These are phyloP conservation scores for Persicaria maculosa DNA, from an alignment of 148 eudicot species.

Conservation along the genomic window DNA sequence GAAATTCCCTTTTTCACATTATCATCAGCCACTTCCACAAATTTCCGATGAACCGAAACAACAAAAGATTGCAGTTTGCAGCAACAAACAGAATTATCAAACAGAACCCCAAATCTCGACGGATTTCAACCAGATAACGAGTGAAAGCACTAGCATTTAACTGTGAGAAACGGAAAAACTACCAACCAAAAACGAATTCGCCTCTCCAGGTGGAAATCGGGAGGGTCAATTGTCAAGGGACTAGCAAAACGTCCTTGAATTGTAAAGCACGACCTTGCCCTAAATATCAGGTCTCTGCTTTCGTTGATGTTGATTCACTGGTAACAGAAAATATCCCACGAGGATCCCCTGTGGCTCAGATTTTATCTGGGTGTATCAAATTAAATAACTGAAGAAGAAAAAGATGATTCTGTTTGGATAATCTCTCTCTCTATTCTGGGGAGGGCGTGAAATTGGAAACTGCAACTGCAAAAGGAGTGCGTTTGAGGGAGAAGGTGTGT, in stretches of 20 bases:
- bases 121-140: slow-evolving; percentile 2
- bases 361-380: background rate
- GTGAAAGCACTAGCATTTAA: background rate
- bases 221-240: background rate
- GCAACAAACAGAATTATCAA: background rate
- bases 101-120: background rate
- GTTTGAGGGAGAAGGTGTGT: slow-evolving; percentile 2
- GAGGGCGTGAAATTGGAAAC: slow-evolving; percentile 3
- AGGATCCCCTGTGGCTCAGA: background rate
- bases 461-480: background rate
- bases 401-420: background rate
- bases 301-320: background rate
- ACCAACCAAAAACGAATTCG: background rate
- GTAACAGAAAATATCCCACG: slow-evolving; percentile 2
- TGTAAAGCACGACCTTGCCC: background rate
- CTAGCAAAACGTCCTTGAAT: background rate
- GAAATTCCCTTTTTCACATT: background rate
- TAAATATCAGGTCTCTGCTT: background rate
- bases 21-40: background rate
- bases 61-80: background rate
- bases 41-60: background rate
- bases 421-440: background rate
- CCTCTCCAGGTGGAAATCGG: background rate
- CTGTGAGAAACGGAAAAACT: background rate
- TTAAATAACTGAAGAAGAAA: background rate